Conservation (phyloP, 129 eudicot genomes). For the Dittrichia graveolens region DNA sequence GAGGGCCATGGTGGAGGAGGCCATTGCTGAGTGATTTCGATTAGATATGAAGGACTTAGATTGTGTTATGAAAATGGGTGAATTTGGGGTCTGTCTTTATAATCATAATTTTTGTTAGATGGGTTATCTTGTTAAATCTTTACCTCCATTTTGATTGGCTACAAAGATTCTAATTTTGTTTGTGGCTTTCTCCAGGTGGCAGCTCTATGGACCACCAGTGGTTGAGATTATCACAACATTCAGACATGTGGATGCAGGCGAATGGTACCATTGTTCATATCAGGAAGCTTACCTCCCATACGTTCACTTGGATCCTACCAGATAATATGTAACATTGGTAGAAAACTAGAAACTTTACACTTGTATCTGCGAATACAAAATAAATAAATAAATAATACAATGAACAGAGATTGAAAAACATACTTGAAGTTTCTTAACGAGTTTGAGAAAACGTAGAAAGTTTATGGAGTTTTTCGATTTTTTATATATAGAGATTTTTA, state of each 20-base stretch:
- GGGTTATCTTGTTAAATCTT: conserved; percentile 6
- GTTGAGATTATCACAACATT: neutral
- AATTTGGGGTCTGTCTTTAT: neutral
- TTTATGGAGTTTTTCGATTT: too few relatives aligned
- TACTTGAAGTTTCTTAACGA: too few relatives aligned
- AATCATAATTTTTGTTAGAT: neutral
- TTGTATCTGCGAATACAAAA: too few relatives aligned
- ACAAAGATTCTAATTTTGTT: conserved; percentile 2
- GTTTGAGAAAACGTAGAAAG: too few relatives aligned
- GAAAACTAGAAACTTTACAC: neutral
- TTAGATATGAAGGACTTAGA: neutral
- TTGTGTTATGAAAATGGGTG: conserved; percentile 1
- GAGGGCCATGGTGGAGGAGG: conserved; percentile 22
- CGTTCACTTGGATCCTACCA: neutral
- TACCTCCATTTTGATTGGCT: conserved; percentile 7
- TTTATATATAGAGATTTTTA: too few relatives aligned
- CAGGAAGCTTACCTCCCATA: neutral
- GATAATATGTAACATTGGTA: neutral
- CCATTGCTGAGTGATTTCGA: conserved; percentile 6
- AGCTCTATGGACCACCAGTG: neutral
- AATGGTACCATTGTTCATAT: neutral
- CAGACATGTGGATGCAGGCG: neutral
- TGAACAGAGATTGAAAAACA: too few relatives aligned
- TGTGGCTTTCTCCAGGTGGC: neutral
- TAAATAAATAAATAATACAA: too few relatives aligned